Evolutionary conservation across 805 yeast genomes (phyloP).

Genomic region (Yamadazyma sp.): DNA sequence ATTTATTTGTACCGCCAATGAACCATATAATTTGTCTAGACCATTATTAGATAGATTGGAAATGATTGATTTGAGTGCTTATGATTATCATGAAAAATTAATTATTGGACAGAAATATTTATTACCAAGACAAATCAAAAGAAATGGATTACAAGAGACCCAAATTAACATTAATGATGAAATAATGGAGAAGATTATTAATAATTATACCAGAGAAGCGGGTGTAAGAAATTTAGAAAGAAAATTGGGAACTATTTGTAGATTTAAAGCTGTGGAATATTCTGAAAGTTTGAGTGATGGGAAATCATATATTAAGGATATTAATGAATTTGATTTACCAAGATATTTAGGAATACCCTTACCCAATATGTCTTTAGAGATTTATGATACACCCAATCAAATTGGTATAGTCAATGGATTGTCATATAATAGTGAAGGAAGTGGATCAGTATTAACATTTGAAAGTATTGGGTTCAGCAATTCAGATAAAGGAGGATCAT

Average conservation of each 20-base stretch:
- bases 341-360: conserved; percentile 68
- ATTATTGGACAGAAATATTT: conserved; percentile 67
- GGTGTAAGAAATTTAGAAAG: conserved; percentile 84
- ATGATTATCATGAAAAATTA: conserved; percentile 73
- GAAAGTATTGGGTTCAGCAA: conserved; percentile 62
- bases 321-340: conserved; percentile 55
- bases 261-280: conserved; percentile 77
- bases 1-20: conserved; percentile 85
- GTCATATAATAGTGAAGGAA: conserved; percentile 83
- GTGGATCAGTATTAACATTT: conserved; percentile 76
- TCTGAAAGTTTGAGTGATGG: conserved; percentile 27
- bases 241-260: conserved; percentile 68
- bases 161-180: conserved; percentile 47
- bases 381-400: conserved; percentile 18
- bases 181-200: conserved; percentile 59
- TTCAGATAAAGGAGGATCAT: conserved; percentile 38
- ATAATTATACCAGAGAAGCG: conserved; percentile 76
- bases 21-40: conserved; percentile 63
- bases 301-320: conserved; percentile 34
- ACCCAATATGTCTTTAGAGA: conserved; percentile 32
- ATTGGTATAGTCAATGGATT: conserved; percentile 84
- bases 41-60: conserved; percentile 86
- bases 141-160: conserved; percentile 58
- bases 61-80: conserved; percentile 73
- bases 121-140: conserved; percentile 68